Evolutionary conservation across 352 stramenopile genomes (phyloP).

Genomic region (Phytophthora kernoviae): DNA sequence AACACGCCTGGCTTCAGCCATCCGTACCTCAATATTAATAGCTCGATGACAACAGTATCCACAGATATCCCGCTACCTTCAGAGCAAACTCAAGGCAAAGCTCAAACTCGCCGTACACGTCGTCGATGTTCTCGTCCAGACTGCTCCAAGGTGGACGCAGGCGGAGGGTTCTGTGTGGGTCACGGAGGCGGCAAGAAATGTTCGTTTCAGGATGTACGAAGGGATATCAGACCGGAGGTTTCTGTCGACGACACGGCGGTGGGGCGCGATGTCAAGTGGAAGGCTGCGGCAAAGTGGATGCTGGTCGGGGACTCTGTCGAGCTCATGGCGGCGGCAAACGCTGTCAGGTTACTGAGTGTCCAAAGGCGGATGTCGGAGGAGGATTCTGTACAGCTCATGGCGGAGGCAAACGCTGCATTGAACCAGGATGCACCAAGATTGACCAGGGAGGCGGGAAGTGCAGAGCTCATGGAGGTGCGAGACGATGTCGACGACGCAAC

Average conservation of each 20-base stretch:
- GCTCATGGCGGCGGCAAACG: slow-evolving; percentile 76
- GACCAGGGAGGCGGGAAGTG: slow-evolving; percentile 85
- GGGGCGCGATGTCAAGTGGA: slow-evolving; percentile 76
- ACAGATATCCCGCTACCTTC: slow-evolving; percentile 7
- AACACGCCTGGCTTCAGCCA: neutral
- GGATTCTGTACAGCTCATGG: slow-evolving; percentile 84
- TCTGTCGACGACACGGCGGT: slow-evolving; percentile 74
- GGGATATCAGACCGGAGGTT: slow-evolving; percentile 81
- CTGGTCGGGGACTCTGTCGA: slow-evolving; percentile 72
- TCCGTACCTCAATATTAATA: neutral
- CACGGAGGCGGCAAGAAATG: slow-evolving; percentile 89
- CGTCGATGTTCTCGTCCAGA: slow-evolving; percentile 53
- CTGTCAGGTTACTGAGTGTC: slow-evolving; percentile 56
- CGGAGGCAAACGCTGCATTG: slow-evolving; percentile 70
- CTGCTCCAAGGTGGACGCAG: slow-evolving; percentile 80
- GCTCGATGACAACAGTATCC: slow-evolving; percentile 6
- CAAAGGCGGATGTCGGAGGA: slow-evolving; percentile 82
- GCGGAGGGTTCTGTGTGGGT: slow-evolving; percentile 80
- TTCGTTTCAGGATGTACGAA: slow-evolving; percentile 71
- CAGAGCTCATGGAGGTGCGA: slow-evolving; percentile 72
- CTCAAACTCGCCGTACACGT: slow-evolving; percentile 29
- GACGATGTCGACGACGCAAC: slow-evolving; percentile 55
- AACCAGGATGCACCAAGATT: slow-evolving; percentile 78
- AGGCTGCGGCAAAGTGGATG: slow-evolving; percentile 81
- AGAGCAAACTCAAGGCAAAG: neutral